Evolutionary conservation across 2,329 filamentous ascomycete species (phyloP), one percentile per base, ranked within the genome.

Genomic region (Macrophomina tecta): DNA sequence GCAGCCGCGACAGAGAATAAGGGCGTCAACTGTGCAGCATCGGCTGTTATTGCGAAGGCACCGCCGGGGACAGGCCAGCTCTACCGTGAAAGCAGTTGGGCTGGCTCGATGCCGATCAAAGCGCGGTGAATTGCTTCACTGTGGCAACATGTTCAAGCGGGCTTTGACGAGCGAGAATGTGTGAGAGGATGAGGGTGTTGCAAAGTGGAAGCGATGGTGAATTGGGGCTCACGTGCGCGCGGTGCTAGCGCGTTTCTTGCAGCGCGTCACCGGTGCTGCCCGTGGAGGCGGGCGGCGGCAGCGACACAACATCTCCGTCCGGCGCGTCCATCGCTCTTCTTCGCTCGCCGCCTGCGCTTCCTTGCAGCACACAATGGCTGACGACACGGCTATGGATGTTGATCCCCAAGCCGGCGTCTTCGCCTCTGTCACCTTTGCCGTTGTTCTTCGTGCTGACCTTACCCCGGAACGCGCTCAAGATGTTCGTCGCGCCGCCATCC

Each of bases 361-460:
- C 46, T 14, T 23, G 32, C 11, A n/a, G n/a, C 23, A 16, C 63
- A 18, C 30, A 28, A 65, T 65, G 63, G 52, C 63, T 46, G 49
- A 65, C 18, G 48, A 63, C 49, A 32, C 48, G 16, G 28, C 49
- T n/a, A 63, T 63, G 49, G 58, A 62, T 9, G 72, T 73, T 0
- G 74, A 74, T 61, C 70, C 71, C 3, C 68, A 49, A 6, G 40
- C 23, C 16, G 53, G 18, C 8, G 36, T 83, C 2, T 83, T 83
- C 63, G 70, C 73, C 23, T 77, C 76, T 30, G 71, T 79, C 30
- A 73, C 67, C 46, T 82, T 83, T 69, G 79, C 79, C 14, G 76
- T 83, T 56, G 80, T 83, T n/a, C 80, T 80, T 11, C 78, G 75
- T 69, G 71, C 73, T 18, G 72, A 72, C n/a, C 68, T 81, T n/a